Evolutionary conservation across 257 asterid genomes (phyloP).

Genomic region (Handroanthus guayacan): DNA sequence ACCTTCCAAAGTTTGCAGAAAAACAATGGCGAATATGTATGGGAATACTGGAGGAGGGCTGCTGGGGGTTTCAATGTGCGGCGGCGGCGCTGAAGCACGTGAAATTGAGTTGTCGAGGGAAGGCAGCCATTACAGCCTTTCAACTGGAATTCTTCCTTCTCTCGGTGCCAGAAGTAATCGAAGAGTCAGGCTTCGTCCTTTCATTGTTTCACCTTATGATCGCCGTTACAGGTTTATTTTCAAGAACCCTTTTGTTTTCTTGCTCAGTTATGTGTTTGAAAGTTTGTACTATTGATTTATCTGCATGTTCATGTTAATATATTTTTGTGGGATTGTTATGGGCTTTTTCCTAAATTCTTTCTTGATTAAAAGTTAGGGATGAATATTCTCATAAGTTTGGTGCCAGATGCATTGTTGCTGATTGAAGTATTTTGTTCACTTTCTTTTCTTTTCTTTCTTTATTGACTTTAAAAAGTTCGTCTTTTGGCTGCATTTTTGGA

Average conservation of each 20-base stretch:
- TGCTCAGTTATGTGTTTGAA: background rate
- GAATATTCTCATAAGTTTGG: constrained; percentile 21
- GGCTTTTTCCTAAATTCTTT: background rate
- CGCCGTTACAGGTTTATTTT: constrained; percentile 64
- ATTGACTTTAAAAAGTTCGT: background rate
- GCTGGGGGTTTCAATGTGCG: constrained; percentile 52
- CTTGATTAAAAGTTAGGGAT: constrained; percentile 21
- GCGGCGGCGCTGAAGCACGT: constrained; percentile 48
- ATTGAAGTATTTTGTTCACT: constrained; percentile 7
- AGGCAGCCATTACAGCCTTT: constrained; percentile 62
- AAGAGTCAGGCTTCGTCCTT: constrained; percentile 52
- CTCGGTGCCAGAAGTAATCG: constrained; percentile 73
- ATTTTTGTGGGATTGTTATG: background rate
- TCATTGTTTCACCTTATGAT: constrained; percentile 61
- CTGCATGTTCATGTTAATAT: constrained; percentile 30
- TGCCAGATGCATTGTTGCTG: constrained; percentile 7
- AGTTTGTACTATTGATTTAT: constrained; percentile 4
- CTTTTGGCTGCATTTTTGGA: background rate
- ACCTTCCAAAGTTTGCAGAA: background rate
- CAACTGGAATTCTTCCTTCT: constrained; percentile 71
- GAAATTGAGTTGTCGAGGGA: constrained; percentile 66
- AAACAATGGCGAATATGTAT: constrained; percentile 42
- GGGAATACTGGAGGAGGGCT: constrained; percentile 37
- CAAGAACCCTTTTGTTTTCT: background rate
- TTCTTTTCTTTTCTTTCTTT: background rate